Percentiles rank a stretch among this genome's conserved stretches.
Conservation (phyloP, 2,329 filamentous ascomycete genomes). For the Ophiocordyceps camponoti-rufipedis region DNA sequence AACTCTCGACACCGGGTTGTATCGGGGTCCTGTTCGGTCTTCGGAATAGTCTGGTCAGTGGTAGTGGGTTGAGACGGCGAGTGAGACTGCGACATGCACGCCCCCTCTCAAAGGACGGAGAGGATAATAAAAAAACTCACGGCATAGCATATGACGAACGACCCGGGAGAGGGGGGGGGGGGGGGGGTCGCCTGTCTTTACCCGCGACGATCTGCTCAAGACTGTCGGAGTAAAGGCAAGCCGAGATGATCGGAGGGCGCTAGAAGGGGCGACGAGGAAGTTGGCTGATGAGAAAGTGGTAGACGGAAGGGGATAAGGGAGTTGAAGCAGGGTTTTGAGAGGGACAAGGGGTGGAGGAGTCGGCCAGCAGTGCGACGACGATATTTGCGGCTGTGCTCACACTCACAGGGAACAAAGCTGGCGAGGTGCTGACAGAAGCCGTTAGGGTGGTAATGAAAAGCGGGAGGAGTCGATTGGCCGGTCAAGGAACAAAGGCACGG, state of each 20-base stretch:
- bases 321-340: neutral
- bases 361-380: neutral
- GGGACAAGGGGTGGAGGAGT: constrained; percentile 3
- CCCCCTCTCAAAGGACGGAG: constrained; percentile 2
- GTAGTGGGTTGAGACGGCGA: constrained; percentile 6
- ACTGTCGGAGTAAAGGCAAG: constrained; percentile 26
- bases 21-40: constrained; percentile 9
- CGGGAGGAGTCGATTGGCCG: constrained; percentile 5
- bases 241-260: constrained; percentile 1
- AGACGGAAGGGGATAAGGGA: neutral
- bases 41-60: constrained; percentile 10
- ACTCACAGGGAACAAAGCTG: neutral
- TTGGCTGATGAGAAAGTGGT: neutral
- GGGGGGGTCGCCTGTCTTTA: constrained; percentile 12
- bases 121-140: constrained; percentile 16
- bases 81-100: constrained; percentile 1
- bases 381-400: constrained; percentile 1
- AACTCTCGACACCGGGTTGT: constrained; percentile 12
- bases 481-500: constrained; percentile 2
- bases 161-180: neutral
- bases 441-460: constrained; percentile 3
- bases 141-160: constrained; percentile 21
- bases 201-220: constrained; percentile 26
- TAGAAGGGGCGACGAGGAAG: neutral
- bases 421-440: neutral